Evolutionary conservation across 2,329 filamentous ascomycete genomes (phyloP).

Genomic region (Cercospora sojina): DNA sequence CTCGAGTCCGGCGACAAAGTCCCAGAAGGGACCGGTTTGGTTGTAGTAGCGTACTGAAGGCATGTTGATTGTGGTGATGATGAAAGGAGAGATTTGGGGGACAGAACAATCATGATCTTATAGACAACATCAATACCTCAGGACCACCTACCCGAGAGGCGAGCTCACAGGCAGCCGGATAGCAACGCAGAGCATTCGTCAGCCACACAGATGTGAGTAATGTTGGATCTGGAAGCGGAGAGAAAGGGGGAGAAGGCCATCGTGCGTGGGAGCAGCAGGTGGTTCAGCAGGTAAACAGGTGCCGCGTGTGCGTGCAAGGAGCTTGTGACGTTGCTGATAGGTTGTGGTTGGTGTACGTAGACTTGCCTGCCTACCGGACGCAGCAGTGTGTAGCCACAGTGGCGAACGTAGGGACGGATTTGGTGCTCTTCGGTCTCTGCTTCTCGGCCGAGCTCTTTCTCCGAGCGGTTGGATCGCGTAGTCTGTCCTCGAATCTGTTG

Average conservation of each 20-base stretch:
- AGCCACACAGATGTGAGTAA: constrained; percentile 11
- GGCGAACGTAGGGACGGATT: constrained; percentile 10
- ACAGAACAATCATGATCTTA: constrained; percentile 6
- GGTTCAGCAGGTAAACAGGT: constrained; percentile 15
- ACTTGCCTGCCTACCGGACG: constrained; percentile 2
- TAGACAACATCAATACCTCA: not conserved
- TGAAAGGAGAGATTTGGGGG: constrained; percentile 5
- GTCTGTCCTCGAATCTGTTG: not conserved
- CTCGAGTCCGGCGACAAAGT: constrained; percentile 54
- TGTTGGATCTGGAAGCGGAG: not conserved
- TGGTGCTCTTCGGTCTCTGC: not conserved
- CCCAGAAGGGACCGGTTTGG: constrained; percentile 56
- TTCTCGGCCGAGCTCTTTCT: constrained; percentile 9
- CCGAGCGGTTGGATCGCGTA: constrained; percentile 2
- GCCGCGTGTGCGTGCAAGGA: constrained; percentile 22
- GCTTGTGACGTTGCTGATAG: constrained; percentile 21
- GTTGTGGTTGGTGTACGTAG: constrained; percentile 24
- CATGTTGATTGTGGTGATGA: constrained; percentile 43
- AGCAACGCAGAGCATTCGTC: constrained; percentile 19
- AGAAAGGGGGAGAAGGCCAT: constrained; percentile 16
- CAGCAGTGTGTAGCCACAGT: constrained; percentile 16
- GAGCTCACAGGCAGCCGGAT: constrained; percentile 17
- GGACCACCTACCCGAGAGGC: constrained; percentile 17
- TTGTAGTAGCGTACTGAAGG: constrained; percentile 56
- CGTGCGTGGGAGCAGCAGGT: constrained; percentile 8